These are phyloP conservation scores for Tolypocladium tundrense DNA, from an alignment of 2,329 filamentous ascomycete species.

Conservation along the genomic window DNA sequence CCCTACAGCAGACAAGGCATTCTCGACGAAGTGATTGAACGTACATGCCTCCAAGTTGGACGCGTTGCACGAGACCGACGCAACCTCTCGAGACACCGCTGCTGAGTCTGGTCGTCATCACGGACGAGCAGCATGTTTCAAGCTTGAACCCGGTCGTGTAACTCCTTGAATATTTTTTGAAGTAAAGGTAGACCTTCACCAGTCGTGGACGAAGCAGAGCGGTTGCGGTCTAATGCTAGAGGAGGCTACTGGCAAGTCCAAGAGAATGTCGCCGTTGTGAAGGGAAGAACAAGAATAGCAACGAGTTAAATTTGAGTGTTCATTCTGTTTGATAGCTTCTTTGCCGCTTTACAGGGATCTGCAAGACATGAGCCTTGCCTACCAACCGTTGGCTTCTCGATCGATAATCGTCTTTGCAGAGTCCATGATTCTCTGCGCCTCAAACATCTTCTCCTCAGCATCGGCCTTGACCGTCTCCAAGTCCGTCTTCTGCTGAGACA, in stretches of 20 bases:
- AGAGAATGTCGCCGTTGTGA: no score
- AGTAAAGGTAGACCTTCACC: no score
- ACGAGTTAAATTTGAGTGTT: neutral
- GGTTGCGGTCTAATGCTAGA: no score
- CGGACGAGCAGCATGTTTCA: conserved; percentile 59
- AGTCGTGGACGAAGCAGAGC: no score
- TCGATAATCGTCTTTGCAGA: neutral
- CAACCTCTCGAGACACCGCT: conserved; percentile 82
- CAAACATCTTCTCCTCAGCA: neutral
- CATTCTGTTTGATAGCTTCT: neutral
- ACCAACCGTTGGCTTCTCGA: neutral
- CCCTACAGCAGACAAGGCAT: conserved; percentile 74
- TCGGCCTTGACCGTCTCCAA: neutral
- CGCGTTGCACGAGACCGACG: conserved; percentile 78
- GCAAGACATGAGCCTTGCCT: neutral
- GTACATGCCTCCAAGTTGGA: conserved; percentile 50
- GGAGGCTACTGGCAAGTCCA: no score
- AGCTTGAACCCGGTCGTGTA: no score
- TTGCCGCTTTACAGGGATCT: neutral
- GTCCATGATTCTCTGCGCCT: neutral
- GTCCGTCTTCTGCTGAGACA: neutral
- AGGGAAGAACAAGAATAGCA: no score
- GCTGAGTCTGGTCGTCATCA: conserved; percentile 81
- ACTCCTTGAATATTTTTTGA: no score
- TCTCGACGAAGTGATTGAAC: conserved; percentile 84